Evolutionary conservation across 1,284 basidiomycete species (phyloP).

Genomic region (Malassezia sympodialis): DNA sequence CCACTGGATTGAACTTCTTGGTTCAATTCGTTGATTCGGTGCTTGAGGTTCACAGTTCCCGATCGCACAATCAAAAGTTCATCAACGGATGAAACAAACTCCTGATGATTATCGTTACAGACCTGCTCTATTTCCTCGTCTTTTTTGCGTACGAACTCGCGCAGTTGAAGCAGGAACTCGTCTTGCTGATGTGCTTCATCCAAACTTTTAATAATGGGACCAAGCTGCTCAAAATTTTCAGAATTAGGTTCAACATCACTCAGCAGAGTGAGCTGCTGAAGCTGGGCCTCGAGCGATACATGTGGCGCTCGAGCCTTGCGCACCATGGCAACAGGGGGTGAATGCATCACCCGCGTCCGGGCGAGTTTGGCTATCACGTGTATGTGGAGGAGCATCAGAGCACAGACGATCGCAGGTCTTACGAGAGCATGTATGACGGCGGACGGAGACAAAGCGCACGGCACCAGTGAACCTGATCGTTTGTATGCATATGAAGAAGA

Average conservation of each 20-base stretch:
- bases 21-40: conserved; percentile 55
- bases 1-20: conserved; percentile 52
- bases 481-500: conserved; percentile 39
- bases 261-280: conserved; percentile 45
- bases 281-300: conserved; percentile 43
- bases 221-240: conserved; percentile 47
- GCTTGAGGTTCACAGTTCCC: conserved; percentile 54
- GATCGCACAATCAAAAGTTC: conserved; percentile 87
- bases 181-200: conserved; percentile 83
- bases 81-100: conserved; percentile 90
- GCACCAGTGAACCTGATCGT: conserved; percentile 19
- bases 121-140: conserved; percentile 92
- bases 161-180: conserved; percentile 73
- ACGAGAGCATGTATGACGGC: not conserved
- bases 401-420: not conserved
- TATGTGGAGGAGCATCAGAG: not conserved
- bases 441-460: not conserved
- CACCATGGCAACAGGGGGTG: conserved; percentile 18
- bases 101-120: conserved; percentile 91
- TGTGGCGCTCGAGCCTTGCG: conserved; percentile 27
- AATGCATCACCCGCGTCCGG: not conserved
- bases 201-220: conserved; percentile 53
- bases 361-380: not conserved
- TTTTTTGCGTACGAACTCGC: conserved; percentile 78
- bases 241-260: conserved; percentile 38